Evolutionary conservation across 202 grass and related monocot genomes (phyloP).

Genomic region (Hordeum pubiflorum): DNA sequence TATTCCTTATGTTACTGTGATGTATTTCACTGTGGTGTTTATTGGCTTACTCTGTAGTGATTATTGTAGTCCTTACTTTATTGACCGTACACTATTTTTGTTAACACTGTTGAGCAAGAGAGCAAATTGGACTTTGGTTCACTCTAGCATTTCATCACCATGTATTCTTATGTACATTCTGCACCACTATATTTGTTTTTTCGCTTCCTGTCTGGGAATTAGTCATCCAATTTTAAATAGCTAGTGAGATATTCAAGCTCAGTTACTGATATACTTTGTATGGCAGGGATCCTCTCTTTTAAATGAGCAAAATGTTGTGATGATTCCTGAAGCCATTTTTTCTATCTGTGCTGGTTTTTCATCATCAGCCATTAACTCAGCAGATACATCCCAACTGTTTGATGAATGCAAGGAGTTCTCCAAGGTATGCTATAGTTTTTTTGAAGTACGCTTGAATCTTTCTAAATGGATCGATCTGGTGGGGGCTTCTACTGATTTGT

Average conservation of each 20-base stretch:
- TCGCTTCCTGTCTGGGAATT: slow-evolving; percentile 1
- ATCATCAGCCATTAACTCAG: slow-evolving; percentile 46
- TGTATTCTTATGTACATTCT: not conserved
- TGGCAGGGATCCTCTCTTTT: slow-evolving; percentile 60
- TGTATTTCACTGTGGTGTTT: not conserved
- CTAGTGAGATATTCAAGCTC: slow-evolving; percentile 14
- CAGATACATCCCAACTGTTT: slow-evolving; percentile 21
- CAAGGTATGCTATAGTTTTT: slow-evolving; percentile 33
- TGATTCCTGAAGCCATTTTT: slow-evolving; percentile 76
- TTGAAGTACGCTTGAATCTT: not conserved
- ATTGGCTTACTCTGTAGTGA: not conserved
- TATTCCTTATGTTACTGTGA: not conserved
- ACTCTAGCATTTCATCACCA: slow-evolving; percentile 10
- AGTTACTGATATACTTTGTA: slow-evolving; percentile 24
- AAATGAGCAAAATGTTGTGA: slow-evolving; percentile 59
- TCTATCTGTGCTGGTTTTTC: slow-evolving; percentile 69
- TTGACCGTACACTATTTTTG: not conserved
- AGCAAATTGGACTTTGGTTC: not conserved
- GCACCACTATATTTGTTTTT: not conserved
- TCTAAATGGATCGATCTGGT: slow-evolving; percentile 12
- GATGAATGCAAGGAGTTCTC: slow-evolving; percentile 31
- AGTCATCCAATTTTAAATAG: slow-evolving; percentile 14
- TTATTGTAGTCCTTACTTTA: not conserved
- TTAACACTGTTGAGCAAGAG: slow-evolving; percentile 11
- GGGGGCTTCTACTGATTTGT: slow-evolving; percentile 16